Evolutionary conservation across 2,329 filamentous ascomycete species (phyloP), one percentile per base, ranked within the genome.

Genomic region (Colletotrichum lentis): DNA sequence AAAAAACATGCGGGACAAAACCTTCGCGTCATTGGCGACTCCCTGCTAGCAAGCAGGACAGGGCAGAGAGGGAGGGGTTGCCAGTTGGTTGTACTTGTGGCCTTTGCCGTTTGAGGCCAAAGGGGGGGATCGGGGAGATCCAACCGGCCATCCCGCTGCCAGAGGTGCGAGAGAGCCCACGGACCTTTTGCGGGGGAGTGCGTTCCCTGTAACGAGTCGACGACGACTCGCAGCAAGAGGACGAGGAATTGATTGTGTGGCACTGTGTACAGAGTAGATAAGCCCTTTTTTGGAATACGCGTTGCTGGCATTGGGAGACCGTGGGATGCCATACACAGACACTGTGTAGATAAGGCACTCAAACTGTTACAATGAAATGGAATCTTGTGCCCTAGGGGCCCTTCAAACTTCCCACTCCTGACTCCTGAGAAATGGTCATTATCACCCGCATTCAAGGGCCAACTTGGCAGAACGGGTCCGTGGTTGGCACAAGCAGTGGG

Each of bases 71-170:
- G 27, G 27, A 31, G 27, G 27, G 27, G 5, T 6, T 6, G 27
- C n/a, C n/a, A n/a, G n/a, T n/a, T n/a, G n/a, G n/a, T n/a, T n/a
- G n/a, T n/a, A n/a, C 7, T 58, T 49, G 16, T 54, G 64, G 41
- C 61, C 39, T 47, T 64, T 57, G 8, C 57, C 57, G 16, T 20
- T 60, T 49, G 57, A 46, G 56, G 56, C 43, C 43, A 59, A 49
- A 49, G 11, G 46, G 54, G 37, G 37, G 61, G 18, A 49, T 67
- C 64, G 64, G 50, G 52, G 52, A 67, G 64, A 67, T 67, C 37
- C 43, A 67, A 37, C 63, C 52, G 64, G 52, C 37, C 46, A 46
- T 67, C 60, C 64, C 64, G 57, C 50, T 37, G 61, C 53, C 44
- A 58, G 39, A 44, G 14, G n/a, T 18, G 24, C 24, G 35, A 12